Conservation (phyloP, 495 filamentous ascomycete species). For the Niebla homalea region DNA sequence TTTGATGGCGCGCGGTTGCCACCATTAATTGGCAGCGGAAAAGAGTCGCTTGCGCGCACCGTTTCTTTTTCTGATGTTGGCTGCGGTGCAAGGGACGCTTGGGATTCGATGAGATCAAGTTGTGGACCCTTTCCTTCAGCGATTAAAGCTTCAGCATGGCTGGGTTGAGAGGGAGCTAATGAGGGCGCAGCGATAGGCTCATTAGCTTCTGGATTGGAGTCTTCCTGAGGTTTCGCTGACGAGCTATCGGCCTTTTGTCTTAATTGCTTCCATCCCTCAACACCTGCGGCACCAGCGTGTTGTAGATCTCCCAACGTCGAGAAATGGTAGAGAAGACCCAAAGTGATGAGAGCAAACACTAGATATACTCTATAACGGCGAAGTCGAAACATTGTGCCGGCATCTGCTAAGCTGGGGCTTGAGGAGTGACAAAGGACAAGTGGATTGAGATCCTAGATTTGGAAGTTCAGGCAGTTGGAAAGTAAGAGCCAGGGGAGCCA, state of each 20-base stretch:
- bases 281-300: conserved; percentile 15
- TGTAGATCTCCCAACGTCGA: conserved; percentile 18
- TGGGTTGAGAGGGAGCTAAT: not conserved
- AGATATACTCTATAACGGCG: conserved; percentile 66
- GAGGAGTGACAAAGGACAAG: too few relatives aligned
- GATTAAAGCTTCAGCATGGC: too few relatives aligned
- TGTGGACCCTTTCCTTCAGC: too few relatives aligned
- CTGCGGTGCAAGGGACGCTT: not conserved
- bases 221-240: conserved; percentile 8
- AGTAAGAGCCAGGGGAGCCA: too few relatives aligned
- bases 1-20: not conserved
- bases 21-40: not conserved
- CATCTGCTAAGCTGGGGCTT: not conserved
- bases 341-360: conserved; percentile 50
- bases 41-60: not conserved
- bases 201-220: not conserved
- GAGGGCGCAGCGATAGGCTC: conserved; percentile 6
- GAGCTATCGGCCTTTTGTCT: conserved; percentile 11
- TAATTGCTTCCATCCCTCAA: conserved; percentile 24
- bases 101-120: not conserved
- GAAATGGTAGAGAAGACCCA: conserved; percentile 56
- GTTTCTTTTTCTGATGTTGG: not conserved
- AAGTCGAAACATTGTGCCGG: conserved; percentile 51
- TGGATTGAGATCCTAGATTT: too few relatives aligned
- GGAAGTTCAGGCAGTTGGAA: too few relatives aligned